Conservation (phyloP, 2,329 filamentous ascomycete genomes). For the Sordariomycetes sp. region DNA sequence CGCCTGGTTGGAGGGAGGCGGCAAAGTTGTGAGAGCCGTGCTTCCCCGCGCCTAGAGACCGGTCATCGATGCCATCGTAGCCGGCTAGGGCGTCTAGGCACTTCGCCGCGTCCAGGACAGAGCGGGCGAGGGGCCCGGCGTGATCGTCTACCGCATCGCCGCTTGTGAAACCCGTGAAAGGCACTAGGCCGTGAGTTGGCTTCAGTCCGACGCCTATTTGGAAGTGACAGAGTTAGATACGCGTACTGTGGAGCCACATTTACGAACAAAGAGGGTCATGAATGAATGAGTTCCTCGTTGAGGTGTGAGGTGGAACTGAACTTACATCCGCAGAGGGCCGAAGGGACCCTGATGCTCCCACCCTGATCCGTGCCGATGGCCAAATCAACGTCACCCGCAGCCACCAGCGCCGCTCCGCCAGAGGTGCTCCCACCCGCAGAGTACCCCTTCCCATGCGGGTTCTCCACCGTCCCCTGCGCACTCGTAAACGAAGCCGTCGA, state of each 20-base stretch:
- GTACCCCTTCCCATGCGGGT: conserved; percentile 31
- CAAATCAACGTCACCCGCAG: conserved; percentile 28
- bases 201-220: conserved; percentile 30
- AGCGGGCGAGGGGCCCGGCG: conserved; percentile 29
- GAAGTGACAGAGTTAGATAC: neutral
- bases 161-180: conserved; percentile 36
- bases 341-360: conserved; percentile 33
- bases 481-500: conserved; percentile 34
- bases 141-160: conserved; percentile 42
- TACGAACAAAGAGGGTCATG: neutral
- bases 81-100: conserved; percentile 34
- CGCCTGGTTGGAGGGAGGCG: conserved; percentile 9
- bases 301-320: neutral
- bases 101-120: conserved; percentile 25
- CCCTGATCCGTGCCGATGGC: conserved; percentile 37
- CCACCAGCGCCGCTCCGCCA: conserved; percentile 34
- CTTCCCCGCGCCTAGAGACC: conserved; percentile 20
- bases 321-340: conserved; percentile 23
- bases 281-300: neutral
- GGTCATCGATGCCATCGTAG: conserved; percentile 35
- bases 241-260: neutral
- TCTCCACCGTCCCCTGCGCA: conserved; percentile 33
- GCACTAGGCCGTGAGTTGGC: conserved; percentile 38
- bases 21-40: conserved; percentile 17
- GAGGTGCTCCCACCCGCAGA: conserved; percentile 37